Conservation (phyloP, 805 yeast species). For the Kazachstania africana region DNA sequence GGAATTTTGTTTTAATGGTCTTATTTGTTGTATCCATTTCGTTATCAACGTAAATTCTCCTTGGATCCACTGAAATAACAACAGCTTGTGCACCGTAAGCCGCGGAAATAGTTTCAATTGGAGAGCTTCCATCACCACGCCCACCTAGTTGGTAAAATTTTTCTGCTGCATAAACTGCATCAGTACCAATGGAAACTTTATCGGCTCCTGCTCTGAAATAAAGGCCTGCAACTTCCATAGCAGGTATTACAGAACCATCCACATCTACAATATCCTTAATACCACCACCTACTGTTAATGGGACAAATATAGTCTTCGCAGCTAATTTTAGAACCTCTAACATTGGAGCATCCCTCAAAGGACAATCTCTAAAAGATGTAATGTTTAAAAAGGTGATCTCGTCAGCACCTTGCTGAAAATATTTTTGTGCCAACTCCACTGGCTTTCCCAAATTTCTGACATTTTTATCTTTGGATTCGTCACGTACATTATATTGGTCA, state of each 20-base stretch:
- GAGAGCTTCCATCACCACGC: constrained; percentile 59
- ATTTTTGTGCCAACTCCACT: constrained; percentile 81
- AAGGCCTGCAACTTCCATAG: constrained; percentile 79
- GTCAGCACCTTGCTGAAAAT: constrained; percentile 92
- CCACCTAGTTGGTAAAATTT: constrained; percentile 50
- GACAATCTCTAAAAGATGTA: constrained; percentile 92
- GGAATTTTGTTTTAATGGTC: constrained; percentile 46
- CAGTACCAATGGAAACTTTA: constrained; percentile 95
- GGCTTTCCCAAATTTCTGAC: constrained; percentile 96
- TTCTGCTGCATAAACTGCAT: constrained; percentile 89
- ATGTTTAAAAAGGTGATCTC: constrained; percentile 91
- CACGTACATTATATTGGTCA: constrained; percentile 95
- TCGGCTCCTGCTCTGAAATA: constrained; percentile 97
- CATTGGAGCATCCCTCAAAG: constrained; percentile 91
- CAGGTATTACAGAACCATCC: constrained; percentile 66
- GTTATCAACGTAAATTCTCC: constrained; percentile 54
- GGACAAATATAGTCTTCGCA: constrained; percentile 88
- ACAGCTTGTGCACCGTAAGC: constrained; percentile 97
- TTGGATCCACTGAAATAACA: constrained; percentile 97
- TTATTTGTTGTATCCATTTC: constrained; percentile 53
- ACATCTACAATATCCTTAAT: constrained; percentile 85
- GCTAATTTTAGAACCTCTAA: constrained; percentile 72
- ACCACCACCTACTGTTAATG: constrained; percentile 97
- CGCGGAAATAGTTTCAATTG: constrained; percentile 85
- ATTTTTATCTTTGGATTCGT: constrained; percentile 36